Evolutionary conservation across 441 rosid genomes (phyloP).

Genomic region (Pelargonium australe): DNA sequence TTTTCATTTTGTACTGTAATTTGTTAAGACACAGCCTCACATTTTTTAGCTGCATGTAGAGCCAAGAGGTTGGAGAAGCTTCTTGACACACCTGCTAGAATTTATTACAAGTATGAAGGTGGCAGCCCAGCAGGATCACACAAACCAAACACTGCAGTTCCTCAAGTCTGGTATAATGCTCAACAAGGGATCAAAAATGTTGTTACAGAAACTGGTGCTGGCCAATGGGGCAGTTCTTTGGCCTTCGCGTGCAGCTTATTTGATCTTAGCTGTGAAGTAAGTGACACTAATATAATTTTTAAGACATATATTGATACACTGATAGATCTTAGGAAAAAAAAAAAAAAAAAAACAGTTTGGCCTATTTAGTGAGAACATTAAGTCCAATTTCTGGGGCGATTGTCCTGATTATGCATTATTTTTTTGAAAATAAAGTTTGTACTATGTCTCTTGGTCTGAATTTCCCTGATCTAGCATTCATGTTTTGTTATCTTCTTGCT

Average conservation of each 20-base stretch:
- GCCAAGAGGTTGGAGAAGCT: constrained; percentile 93
- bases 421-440: neutral
- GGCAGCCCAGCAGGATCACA: constrained; percentile 96
- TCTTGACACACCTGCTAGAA: constrained; percentile 77
- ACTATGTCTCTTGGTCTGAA: neutral
- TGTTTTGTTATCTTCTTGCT: neutral
- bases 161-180: constrained; percentile 78
- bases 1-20: neutral
- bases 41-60: constrained; percentile 29
- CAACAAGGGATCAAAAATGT: constrained; percentile 66
- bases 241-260: constrained; percentile 89
- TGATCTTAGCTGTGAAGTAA: constrained; percentile 70
- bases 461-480: neutral
- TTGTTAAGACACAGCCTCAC: no score
- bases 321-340: no score
- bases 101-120: constrained; percentile 90
- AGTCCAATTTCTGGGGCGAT: no score
- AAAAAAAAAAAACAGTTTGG: no score
- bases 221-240: constrained; percentile 92
- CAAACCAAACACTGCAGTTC: constrained; percentile 82
- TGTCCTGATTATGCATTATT: no score
- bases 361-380: no score
- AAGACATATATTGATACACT: no score
- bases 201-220: constrained; percentile 94
- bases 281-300: constrained; percentile 4